These are phyloP conservation scores for Heliamphora pulchella DNA, from an alignment of 179 eudicot genomes.

Conservation along the genomic window DNA sequence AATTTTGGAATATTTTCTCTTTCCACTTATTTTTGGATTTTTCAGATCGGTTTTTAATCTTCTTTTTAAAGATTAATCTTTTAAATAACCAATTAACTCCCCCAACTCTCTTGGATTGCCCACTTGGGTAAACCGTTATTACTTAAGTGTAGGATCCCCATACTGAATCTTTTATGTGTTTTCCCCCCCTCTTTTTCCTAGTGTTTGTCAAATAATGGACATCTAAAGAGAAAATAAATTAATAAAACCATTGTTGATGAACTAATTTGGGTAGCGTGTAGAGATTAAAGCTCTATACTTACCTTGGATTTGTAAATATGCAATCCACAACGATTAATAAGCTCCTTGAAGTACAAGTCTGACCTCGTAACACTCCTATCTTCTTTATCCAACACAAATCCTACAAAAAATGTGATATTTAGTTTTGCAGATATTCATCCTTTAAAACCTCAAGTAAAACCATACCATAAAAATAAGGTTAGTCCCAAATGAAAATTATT, in stretches of 20 bases:
- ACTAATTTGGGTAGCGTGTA: not conserved
- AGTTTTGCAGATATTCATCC: slow-evolving; percentile 15
- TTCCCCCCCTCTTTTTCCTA: not conserved
- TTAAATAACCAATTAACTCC: too few relatives aligned
- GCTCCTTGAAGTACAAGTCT: slow-evolving; percentile 71
- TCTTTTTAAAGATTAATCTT: too few relatives aligned
- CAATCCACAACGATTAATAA: slow-evolving; percentile 70
- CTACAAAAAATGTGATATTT: slow-evolving; percentile 26
- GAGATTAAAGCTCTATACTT: not conserved
- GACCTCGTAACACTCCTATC: slow-evolving; percentile 90
- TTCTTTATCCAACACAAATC: slow-evolving; percentile 84
- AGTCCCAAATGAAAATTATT: not conserved
- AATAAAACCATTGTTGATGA: not conserved
- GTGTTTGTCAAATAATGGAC: not conserved
- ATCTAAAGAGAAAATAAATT: not conserved
- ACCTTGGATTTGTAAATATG: slow-evolving; percentile 73
- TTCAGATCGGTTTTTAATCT: too few relatives aligned
- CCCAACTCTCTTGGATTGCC: too few relatives aligned
- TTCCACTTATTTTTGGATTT: too few relatives aligned
- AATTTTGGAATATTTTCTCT: too few relatives aligned
- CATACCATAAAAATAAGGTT: not conserved
- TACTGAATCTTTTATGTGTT: too few relatives aligned
- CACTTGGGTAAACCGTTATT: too few relatives aligned
- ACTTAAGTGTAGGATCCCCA: too few relatives aligned
- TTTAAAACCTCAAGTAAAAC: not conserved